These are phyloP conservation scores for Penicillium sp. DNA, from an alignment of 2,329 filamentous ascomycete species.

Conservation along the genomic window DNA sequence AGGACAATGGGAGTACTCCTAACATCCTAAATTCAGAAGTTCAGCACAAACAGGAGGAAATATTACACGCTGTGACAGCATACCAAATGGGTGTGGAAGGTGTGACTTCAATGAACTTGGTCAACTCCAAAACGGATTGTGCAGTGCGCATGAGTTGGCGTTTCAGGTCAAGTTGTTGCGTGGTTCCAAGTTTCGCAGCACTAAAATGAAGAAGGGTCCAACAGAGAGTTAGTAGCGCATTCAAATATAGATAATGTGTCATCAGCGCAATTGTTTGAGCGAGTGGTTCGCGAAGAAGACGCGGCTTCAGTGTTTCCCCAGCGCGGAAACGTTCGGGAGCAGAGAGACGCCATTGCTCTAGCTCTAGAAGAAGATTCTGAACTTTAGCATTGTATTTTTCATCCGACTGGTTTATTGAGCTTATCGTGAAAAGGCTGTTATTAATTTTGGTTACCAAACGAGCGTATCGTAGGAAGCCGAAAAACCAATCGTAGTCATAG, in stretches of 20 bases:
- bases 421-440: conserved; percentile 27
- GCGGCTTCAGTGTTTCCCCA: conserved; percentile 15
- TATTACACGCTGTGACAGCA: conserved; percentile 13
- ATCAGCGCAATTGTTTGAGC: conserved; percentile 19
- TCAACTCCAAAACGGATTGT: conserved; percentile 25
- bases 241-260: conserved; percentile 25
- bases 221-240: conserved; percentile 23
- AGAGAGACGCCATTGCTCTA: conserved; percentile 25
- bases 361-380: conserved; percentile 17
- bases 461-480: conserved; percentile 22
- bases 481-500: conserved; percentile 29
- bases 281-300: conserved; percentile 12
- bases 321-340: conserved; percentile 25
- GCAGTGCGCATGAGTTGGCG: conserved; percentile 24
- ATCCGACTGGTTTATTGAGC: conserved; percentile 18
- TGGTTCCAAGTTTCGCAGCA: conserved; percentile 9
- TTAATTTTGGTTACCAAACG: conserved; percentile 27
- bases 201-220: conserved; percentile 21
- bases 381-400: conserved; percentile 16
- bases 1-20: conserved; percentile 28
- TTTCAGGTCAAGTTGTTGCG: conserved; percentile 16
- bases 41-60: neutral
- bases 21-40: conserved; percentile 15
- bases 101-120: conserved; percentile 25
- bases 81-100: conserved; percentile 28